Evolutionary conservation across 306 rosid species (phyloP).

Genomic region (Inga leiocalycina): DNA sequence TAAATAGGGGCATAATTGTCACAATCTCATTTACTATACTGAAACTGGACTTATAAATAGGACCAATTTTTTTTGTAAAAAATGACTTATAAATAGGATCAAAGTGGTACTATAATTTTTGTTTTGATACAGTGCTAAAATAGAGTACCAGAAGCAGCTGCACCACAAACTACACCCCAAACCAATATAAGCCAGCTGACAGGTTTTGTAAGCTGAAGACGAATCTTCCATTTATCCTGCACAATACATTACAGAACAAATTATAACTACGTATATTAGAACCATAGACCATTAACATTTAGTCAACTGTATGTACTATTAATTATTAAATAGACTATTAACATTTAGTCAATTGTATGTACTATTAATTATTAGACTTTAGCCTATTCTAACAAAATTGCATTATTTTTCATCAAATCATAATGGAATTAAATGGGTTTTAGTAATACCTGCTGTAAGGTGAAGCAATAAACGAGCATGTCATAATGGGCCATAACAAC

Average conservation of each 20-base stretch:
- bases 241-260: constrained; percentile 34
- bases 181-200: constrained; percentile 96
- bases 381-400: not conserved
- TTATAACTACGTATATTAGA: constrained; percentile 8
- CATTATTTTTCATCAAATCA: not conserved
- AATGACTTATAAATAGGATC: no score
- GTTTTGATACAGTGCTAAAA: not conserved
- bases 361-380: not conserved
- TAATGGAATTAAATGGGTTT: not conserved
- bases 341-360: not conserved
- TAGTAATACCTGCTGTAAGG: not conserved
- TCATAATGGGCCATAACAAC: not conserved
- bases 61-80: no score
- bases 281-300: not conserved
- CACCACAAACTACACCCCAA: constrained; percentile 98
- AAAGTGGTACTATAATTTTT: not conserved
- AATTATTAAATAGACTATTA: not conserved
- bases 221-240: constrained; percentile 96
- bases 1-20: no score
- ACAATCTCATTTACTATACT: no score
- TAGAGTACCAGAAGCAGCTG: constrained; percentile 91
- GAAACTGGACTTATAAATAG: no score
- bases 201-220: constrained; percentile 94
- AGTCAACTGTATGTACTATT: not conserved
- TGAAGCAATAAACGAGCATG: not conserved